phyloP scores from a whole-genome alignment of 2,329 filamentous ascomycete species.

The Cordyceps fumosorosea region DNA sequence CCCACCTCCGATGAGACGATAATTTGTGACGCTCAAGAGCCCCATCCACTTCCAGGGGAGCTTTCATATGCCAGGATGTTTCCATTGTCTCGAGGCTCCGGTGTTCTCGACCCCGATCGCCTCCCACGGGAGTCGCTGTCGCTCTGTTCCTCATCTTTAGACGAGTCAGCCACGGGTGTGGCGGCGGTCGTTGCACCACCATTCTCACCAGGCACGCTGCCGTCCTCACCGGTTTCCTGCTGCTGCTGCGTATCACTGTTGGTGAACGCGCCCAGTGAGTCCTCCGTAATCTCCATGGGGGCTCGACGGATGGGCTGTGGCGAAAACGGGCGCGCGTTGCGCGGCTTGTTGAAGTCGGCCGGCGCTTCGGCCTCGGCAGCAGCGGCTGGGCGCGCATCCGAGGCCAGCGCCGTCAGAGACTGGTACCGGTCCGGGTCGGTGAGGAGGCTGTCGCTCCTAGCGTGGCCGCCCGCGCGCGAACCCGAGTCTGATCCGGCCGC shows the following conservation, averaged over 20 bases:
- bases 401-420: slow-evolving; percentile 45
- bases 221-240: slow-evolving; percentile 13
- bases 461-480: slow-evolving; percentile 28
- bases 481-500: slow-evolving; percentile 30
- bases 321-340: slow-evolving; percentile 53
- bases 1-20: neutral
- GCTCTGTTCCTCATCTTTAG: slow-evolving; percentile 13
- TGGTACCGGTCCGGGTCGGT: slow-evolving; percentile 50
- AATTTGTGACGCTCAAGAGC: slow-evolving; percentile 1
- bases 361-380: slow-evolving; percentile 38
- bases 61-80: slow-evolving; percentile 6
- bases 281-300: slow-evolving; percentile 35
- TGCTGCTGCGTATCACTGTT: slow-evolving; percentile 10
- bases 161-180: slow-evolving; percentile 2
- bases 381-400: slow-evolving; percentile 13
- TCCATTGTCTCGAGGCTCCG: neutral
- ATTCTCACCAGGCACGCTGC: slow-evolving; percentile 9
- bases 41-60: slow-evolving; percentile 18
- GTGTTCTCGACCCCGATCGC: slow-evolving; percentile 5
- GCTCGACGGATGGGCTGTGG: slow-evolving; percentile 44
- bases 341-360: slow-evolving; percentile 45
- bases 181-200: slow-evolving; percentile 4
- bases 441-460: slow-evolving; percentile 48
- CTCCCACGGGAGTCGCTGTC: slow-evolving; percentile 16
- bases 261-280: slow-evolving; percentile 27